Evolutionary conservation across 306 rosid species (phyloP).

Genomic region (Nissolia schottii): DNA sequence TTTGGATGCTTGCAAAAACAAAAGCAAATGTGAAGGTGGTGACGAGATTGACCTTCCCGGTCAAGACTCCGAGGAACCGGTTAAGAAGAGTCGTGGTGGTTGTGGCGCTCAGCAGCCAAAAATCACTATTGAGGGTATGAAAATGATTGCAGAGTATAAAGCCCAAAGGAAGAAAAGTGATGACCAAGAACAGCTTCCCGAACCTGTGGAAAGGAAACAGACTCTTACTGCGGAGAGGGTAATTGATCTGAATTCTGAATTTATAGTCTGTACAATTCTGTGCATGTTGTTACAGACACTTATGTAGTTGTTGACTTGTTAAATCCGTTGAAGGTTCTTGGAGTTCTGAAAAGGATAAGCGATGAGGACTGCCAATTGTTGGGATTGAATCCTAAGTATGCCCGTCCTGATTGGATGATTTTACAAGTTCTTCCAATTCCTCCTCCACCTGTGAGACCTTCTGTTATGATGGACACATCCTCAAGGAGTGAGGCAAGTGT

Average conservation of each 20-base stretch:
- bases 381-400: constrained; percentile 89
- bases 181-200: constrained; percentile 96
- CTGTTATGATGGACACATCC: constrained; percentile 99
- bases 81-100: constrained; percentile 85
- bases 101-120: constrained; percentile 99
- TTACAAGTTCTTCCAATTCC: constrained; percentile 98
- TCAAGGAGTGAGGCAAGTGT: constrained; percentile 92
- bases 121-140: constrained; percentile 90
- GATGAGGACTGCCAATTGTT: constrained; percentile 86
- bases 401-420: constrained; percentile 99
- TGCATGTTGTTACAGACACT: neutral
- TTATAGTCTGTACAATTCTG: constrained; percentile 5
- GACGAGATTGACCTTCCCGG: constrained; percentile 72
- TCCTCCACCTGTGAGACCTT: constrained; percentile 98
- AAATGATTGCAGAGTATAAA: constrained; percentile 83
- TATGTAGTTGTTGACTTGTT: constrained; percentile 11
- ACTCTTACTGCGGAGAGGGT: constrained; percentile 96
- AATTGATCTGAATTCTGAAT: constrained; percentile 18
- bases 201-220: constrained; percentile 96
- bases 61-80: constrained; percentile 67
- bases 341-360: constrained; percentile 84
- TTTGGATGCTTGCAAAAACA: constrained; percentile 87
- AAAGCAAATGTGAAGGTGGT: constrained; percentile 93
- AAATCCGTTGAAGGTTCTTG: constrained; percentile 65
- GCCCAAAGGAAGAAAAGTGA: constrained; percentile 86